phyloP scores from a whole-genome alignment of 164 flowering plant genomes.

The Berberis vulgaris region DNA sequence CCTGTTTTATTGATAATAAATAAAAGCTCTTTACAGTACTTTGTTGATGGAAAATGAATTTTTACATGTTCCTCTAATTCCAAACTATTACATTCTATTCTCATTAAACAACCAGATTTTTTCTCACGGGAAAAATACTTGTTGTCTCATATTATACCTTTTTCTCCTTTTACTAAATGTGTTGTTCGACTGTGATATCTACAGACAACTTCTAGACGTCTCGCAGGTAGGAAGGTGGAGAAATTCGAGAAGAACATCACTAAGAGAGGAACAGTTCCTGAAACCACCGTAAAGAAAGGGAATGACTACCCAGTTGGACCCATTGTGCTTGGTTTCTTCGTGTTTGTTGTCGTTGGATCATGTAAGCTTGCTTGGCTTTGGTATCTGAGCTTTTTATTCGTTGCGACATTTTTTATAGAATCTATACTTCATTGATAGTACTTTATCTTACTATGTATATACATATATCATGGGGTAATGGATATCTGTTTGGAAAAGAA shows the following conservation, averaged over 20 bases:
- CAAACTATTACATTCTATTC: no score
- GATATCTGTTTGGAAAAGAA: neutral
- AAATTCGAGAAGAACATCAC: slow-evolving; percentile 37
- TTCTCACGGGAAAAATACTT: no score
- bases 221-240: slow-evolving; percentile 40
- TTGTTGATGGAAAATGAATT: no score
- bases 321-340: slow-evolving; percentile 58
- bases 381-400: neutral
- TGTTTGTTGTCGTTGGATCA: slow-evolving; percentile 75
- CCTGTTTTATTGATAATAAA: no score
- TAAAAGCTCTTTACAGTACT: no score
- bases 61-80: no score
- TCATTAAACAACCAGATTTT: no score
- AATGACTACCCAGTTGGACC: slow-evolving; percentile 71
- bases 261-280: slow-evolving; percentile 38
- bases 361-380: slow-evolving; percentile 34
- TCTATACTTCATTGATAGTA: no score
- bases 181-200: neutral
- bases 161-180: no score
- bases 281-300: slow-evolving; percentile 59
- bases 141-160: no score
- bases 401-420: neutral
- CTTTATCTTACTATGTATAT: no score
- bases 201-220: slow-evolving; percentile 62
- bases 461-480: neutral